Evolutionary conservation across 495 filamentous ascomycete species (phyloP).

Genomic region (Penicillium flavigenum): DNA sequence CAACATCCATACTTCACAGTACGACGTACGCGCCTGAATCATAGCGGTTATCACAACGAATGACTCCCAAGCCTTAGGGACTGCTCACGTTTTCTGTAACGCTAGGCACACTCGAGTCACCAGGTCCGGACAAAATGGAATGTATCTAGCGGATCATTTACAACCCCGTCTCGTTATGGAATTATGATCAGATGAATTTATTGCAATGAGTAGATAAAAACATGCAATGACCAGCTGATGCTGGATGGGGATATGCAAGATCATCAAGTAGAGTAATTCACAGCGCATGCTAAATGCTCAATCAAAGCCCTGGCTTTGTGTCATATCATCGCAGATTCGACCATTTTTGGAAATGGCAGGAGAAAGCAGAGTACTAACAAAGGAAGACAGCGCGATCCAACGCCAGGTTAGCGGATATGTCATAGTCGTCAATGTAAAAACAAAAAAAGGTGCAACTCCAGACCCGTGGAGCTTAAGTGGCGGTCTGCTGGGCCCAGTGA

Average conservation of each 20-base stretch:
- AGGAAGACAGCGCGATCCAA: constrained; percentile 33
- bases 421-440: constrained; percentile 27
- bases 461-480: constrained; percentile 35
- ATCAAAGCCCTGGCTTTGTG: constrained; percentile 32
- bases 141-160: neutral
- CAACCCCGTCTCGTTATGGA: neutral
- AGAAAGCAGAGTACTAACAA: constrained; percentile 25
- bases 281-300: constrained; percentile 49
- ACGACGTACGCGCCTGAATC: neutral
- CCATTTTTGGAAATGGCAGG: constrained; percentile 21
- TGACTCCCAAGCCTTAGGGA: neutral
- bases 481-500: constrained; percentile 47
- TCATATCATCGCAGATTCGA: constrained; percentile 29
- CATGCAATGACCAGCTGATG: constrained; percentile 19
- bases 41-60: neutral
- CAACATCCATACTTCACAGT: neutral
- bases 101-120: neutral
- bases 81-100: neutral
- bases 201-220: constrained; percentile 13
- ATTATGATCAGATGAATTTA: constrained; percentile 9
- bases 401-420: constrained; percentile 43
- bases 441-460: constrained; percentile 17
- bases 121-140: no score
- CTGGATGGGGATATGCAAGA: constrained; percentile 29
- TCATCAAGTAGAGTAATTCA: constrained; percentile 37